Conservation (phyloP, 768 basidiomycete genomes). For the Dioszegia hungarica region DNA sequence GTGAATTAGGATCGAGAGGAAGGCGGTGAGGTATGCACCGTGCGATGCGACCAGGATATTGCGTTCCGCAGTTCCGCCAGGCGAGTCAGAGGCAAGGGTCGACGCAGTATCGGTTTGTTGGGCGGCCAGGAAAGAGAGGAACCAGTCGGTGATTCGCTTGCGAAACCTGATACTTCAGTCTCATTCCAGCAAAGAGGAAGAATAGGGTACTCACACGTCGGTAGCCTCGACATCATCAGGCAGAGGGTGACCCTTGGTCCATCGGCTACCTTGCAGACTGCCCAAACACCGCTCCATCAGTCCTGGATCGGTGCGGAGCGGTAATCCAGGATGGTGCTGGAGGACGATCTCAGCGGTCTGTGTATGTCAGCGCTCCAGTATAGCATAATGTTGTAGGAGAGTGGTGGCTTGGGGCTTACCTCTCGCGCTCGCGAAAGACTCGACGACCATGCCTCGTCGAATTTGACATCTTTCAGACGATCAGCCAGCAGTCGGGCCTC, state of each 20-base stretch:
- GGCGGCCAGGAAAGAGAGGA: conserved; percentile 17
- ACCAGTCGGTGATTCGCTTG: conserved; percentile 17
- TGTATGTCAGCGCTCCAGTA: no score
- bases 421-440: conserved; percentile 65
- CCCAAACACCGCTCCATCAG: conserved; percentile 31
- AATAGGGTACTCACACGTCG: conserved; percentile 15
- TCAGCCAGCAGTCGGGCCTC: conserved; percentile 33
- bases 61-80: not conserved
- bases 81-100: no score
- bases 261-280: conserved; percentile 23
- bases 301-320: conserved; percentile 13
- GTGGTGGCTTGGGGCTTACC: no score
- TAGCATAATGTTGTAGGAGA: no score
- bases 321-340: conserved; percentile 12
- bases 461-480: conserved; percentile 52
- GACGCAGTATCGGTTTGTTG: not conserved
- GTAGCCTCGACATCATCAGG: conserved; percentile 25
- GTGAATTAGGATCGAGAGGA: conserved; percentile 12
- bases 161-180: no score
- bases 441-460: conserved; percentile 64
- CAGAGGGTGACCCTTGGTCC: conserved; percentile 14
- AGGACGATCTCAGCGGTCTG: conserved; percentile 32
- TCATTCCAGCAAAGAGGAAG: not conserved
- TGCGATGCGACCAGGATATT: conserved; percentile 30
- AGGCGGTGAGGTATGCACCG: conserved; percentile 26